phyloP scores from a whole-genome alignment of 345 rosid species.

The Salix udensis region DNA sequence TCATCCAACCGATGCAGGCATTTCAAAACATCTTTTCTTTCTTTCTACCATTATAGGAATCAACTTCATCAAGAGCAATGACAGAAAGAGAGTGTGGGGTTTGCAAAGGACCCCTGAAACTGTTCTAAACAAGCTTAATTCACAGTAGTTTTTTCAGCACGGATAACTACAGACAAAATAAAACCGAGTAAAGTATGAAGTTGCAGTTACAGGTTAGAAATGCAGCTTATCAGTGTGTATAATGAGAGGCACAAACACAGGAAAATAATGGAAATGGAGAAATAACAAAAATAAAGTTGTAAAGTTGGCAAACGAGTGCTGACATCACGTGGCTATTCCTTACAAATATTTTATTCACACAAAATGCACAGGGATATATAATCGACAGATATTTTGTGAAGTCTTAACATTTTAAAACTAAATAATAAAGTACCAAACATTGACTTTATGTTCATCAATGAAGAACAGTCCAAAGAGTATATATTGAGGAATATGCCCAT shows the following conservation, averaged over 20 bases:
- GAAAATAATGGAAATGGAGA: not conserved
- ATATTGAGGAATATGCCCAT: conserved; percentile 41
- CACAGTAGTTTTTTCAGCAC: too few relatives aligned
- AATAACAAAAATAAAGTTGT: not conserved
- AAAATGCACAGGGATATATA: not conserved
- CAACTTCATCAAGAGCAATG: not conserved
- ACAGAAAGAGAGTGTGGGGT: not conserved
- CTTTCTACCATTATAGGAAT: not conserved
- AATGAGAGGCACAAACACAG: not conserved
- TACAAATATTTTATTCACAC: not conserved
- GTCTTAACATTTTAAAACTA: not conserved
- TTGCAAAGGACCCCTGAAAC: not conserved
- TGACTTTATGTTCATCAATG: conserved; percentile 25
- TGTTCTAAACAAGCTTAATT: too few relatives aligned
- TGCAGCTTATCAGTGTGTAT: not conserved
- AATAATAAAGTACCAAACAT: conserved; percentile 20
- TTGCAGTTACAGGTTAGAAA: not conserved
- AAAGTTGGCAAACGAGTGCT: not conserved
- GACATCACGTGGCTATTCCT: not conserved
- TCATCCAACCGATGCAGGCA: conserved; percentile 12
- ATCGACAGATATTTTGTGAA: not conserved
- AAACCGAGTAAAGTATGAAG: not conserved
- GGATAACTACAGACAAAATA: not conserved
- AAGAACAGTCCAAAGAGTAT: conserved; percentile 30
- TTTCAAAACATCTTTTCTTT: not conserved